phyloP scores from a whole-genome alignment of 371 early-diverging fungal species.

The Mortierella sp. region DNA sequence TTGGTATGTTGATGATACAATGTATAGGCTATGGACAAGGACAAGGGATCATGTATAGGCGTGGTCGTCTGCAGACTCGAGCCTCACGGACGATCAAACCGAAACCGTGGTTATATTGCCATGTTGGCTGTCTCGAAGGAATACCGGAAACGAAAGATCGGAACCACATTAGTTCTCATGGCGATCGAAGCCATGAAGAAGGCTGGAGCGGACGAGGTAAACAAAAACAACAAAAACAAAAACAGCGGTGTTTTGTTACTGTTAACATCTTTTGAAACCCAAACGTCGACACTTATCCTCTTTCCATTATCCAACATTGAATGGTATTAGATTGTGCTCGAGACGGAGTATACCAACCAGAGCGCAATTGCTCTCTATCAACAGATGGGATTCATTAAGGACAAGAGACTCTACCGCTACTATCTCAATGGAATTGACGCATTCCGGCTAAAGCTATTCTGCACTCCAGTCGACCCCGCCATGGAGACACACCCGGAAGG shows the following conservation, averaged over 20 bases:
- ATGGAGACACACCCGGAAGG: neutral
- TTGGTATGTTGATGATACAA: too few relatives aligned
- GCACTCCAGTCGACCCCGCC: slow-evolving; percentile 10
- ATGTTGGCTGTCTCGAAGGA: slow-evolving; percentile 92
- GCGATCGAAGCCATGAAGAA: slow-evolving; percentile 82
- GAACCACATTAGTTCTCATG: slow-evolving; percentile 76
- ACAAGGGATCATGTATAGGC: slow-evolving; percentile 72
- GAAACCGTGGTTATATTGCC: slow-evolving; percentile 92
- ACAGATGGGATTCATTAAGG: slow-evolving; percentile 92
- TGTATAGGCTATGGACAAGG: slow-evolving; percentile 69
- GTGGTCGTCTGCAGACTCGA: slow-evolving; percentile 94
- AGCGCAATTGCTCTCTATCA: slow-evolving; percentile 91
- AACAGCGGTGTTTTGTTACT: too few relatives aligned
- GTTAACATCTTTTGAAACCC: neutral
- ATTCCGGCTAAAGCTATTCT: slow-evolving; percentile 85
- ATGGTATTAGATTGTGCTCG: slow-evolving; percentile 77
- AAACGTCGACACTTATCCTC: too few relatives aligned
- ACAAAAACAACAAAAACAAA: neutral
- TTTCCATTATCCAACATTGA: too few relatives aligned
- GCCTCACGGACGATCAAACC: slow-evolving; percentile 66
- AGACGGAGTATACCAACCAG: slow-evolving; percentile 91
- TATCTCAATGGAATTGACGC: slow-evolving; percentile 96
- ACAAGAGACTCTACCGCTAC: slow-evolving; percentile 91
- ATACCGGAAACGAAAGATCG: slow-evolving; percentile 86
- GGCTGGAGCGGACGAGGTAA: slow-evolving; percentile 88